Percentiles rank a stretch among this genome's conserved stretches.
Evolutionary conservation across 2,329 filamentous ascomycete species (phyloP).

Genomic region (Ambrosiella xylebori): DNA sequence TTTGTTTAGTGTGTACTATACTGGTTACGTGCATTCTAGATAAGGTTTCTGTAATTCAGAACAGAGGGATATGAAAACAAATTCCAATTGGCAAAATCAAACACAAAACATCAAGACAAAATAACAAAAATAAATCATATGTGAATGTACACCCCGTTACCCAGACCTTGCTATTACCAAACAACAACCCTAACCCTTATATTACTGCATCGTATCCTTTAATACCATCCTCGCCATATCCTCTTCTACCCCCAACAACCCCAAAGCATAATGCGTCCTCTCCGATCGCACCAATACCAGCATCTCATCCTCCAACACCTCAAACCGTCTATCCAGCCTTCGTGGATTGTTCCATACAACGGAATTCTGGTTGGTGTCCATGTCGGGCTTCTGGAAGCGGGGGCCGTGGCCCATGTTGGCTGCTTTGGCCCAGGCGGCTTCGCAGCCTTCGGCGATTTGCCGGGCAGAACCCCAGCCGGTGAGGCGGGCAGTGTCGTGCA

Average conservation of each 20-base stretch:
- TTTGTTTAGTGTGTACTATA: background rate
- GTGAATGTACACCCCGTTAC: background rate
- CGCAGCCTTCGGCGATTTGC: constrained; percentile 69
- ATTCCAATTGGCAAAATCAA: background rate
- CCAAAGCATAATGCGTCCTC: constrained; percentile 58
- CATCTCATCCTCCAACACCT: constrained; percentile 27
- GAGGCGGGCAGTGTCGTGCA: constrained; percentile 58
- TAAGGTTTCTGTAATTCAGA: no score
- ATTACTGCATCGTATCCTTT: constrained; percentile 21
- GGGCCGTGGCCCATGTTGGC: constrained; percentile 59
- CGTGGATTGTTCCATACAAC: constrained; percentile 32
- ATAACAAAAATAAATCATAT: background rate
- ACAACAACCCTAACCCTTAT: constrained; percentile 2
- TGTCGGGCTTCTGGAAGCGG: constrained; percentile 38
- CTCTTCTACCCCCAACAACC: constrained; percentile 59
- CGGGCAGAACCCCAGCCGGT: constrained; percentile 78
- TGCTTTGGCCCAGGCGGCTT: constrained; percentile 65
- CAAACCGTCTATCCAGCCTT: constrained; percentile 34
- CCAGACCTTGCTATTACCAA: background rate
- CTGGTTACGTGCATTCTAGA: no score
- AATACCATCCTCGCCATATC: constrained; percentile 50
- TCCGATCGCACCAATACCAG: constrained; percentile 46
- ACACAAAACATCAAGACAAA: background rate
- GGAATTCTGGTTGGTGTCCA: constrained; percentile 13
- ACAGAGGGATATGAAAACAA: no score